Conservation (phyloP, 352 stramenopile species). For the Elongisporangium prolatum region DNA sequence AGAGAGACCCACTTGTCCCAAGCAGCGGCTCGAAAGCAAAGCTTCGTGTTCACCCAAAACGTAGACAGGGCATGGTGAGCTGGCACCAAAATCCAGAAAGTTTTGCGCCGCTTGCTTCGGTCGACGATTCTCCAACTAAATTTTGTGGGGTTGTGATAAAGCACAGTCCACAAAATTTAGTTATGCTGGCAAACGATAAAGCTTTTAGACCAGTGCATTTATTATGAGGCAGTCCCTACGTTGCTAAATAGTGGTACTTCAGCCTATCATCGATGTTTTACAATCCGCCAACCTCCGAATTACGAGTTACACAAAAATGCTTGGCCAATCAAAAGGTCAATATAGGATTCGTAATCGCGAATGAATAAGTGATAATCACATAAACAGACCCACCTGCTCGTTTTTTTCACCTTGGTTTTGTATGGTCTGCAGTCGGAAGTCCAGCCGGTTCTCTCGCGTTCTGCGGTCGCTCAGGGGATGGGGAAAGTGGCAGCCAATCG, state of each 20-base stretch:
- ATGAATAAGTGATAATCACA: neutral
- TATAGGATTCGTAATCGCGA: neutral
- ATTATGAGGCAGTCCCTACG: neutral
- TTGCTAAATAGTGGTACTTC: neutral
- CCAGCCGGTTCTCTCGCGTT: neutral
- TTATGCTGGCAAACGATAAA: too few species aligned
- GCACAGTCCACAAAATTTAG: too few species aligned
- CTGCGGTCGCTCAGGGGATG: neutral
- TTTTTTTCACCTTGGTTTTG: neutral
- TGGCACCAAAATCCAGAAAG: neutral
- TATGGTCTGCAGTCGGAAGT: neutral
- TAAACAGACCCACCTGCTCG: neutral
- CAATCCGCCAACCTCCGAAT: neutral
- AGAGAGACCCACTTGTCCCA: neutral
- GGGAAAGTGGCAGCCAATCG: neutral
- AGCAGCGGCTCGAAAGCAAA: too few species aligned
- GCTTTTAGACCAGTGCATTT: too few species aligned
- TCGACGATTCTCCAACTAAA: neutral
- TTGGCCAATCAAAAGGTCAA: neutral
- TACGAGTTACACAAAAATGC: too few species aligned
- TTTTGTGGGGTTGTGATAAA: neutral
- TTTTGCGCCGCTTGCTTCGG: neutral
- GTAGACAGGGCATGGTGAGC: neutral
- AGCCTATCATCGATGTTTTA: neutral
- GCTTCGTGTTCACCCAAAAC: neutral